Evolutionary conservation across 192 early-diverging fungal genomes (phyloP).

Genomic region (Backusella tuberculispora): DNA sequence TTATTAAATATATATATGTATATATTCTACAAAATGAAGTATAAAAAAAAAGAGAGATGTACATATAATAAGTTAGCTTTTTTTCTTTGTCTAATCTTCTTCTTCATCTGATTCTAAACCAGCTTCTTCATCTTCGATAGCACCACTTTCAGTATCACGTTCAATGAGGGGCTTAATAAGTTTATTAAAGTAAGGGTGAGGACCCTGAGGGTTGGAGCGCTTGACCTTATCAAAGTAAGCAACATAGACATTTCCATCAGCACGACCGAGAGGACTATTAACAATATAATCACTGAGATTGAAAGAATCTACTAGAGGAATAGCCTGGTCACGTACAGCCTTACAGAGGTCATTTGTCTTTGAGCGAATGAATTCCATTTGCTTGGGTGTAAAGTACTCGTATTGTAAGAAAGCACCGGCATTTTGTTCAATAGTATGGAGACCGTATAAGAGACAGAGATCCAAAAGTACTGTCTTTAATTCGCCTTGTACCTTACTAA

Average conservation of each 20-base stretch:
- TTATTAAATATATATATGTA: background rate
- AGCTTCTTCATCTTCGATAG: conserved; percentile 42
- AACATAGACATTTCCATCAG: conserved; percentile 85
- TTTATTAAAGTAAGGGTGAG: conserved; percentile 78
- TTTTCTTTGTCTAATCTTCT: conserved; percentile 35
- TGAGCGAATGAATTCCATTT: conserved; percentile 71
- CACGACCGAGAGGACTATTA: conserved; percentile 86
- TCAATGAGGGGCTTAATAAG: conserved; percentile 79
- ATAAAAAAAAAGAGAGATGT: background rate
- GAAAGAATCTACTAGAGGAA: conserved; percentile 87
- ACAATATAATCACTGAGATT: conserved; percentile 88
- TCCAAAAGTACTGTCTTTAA: conserved; percentile 65
- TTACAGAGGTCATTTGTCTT: conserved; percentile 69
- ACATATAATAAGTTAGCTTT: background rate
- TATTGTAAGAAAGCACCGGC: conserved; percentile 87
- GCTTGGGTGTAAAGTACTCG: conserved; percentile 73
- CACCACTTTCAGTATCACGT: conserved; percentile 56
- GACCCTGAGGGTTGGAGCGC: conserved; percentile 67
- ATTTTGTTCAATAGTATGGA: conserved; percentile 82
- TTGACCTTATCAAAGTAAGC: conserved; percentile 88
- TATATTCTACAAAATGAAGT: conserved; percentile 1
- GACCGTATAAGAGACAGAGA: conserved; percentile 81
- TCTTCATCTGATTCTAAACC: conserved; percentile 68
- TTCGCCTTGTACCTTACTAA: conserved; percentile 64
- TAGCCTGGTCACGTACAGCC: conserved; percentile 76